Evolutionary conservation across 768 basidiomycete genomes (phyloP).

Genomic region (Russula sp.): DNA sequence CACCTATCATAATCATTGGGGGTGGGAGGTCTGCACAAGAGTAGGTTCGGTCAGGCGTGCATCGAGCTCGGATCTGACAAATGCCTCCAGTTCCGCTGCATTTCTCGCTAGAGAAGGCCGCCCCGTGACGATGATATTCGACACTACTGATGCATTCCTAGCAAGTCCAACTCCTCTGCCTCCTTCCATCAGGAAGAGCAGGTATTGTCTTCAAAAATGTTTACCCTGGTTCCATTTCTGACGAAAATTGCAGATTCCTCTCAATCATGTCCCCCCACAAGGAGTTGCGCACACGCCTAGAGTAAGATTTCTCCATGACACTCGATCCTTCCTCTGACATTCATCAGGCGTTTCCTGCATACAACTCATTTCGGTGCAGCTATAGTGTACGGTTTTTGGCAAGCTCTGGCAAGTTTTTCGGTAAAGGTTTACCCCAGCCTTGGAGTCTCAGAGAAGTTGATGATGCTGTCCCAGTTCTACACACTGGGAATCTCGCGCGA

Average conservation of each 20-base stretch:
- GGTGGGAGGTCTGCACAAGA: slow-evolving; percentile 68
- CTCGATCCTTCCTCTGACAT: neutral
- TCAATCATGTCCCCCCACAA: slow-evolving; percentile 44
- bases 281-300: slow-evolving; percentile 42
- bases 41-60: slow-evolving; percentile 25
- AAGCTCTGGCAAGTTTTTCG: slow-evolving; percentile 35
- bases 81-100: slow-evolving; percentile 28
- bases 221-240: slow-evolving; percentile 23
- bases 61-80: neutral
- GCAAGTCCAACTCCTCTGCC: slow-evolving; percentile 46
- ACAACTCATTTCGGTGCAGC: slow-evolving; percentile 49
- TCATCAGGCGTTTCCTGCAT: slow-evolving; percentile 50
- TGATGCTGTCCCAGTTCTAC: slow-evolving; percentile 27
- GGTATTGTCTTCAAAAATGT: slow-evolving; percentile 34
- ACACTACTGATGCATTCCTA: slow-evolving; percentile 38
- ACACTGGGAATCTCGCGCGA: slow-evolving; percentile 35
- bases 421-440: slow-evolving; percentile 30
- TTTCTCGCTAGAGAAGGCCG: slow-evolving; percentile 45
- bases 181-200: slow-evolving; percentile 52
- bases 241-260: slow-evolving; percentile 36
- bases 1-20: slow-evolving; percentile 47
- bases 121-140: slow-evolving; percentile 47
- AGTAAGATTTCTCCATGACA: slow-evolving; percentile 35
- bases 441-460: neutral
- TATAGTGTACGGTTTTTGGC: slow-evolving; percentile 41